These are phyloP conservation scores for Aciculoconidium aculeatum DNA, from an alignment of 805 yeast genomes.

Conservation along the genomic window DNA sequence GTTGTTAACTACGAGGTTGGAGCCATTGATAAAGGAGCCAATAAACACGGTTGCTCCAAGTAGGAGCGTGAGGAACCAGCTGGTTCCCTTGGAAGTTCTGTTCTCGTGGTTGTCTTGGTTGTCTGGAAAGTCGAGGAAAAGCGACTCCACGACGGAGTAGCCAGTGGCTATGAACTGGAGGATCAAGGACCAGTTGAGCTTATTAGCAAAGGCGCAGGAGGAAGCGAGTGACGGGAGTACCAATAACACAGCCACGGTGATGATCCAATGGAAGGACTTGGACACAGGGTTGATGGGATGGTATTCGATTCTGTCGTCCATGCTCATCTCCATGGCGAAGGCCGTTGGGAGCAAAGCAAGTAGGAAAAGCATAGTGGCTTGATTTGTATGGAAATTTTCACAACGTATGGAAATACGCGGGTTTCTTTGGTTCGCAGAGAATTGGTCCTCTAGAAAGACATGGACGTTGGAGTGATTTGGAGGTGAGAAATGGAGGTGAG, in stretches of 20 bases:
- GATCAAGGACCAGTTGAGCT: slow-evolving; percentile 37
- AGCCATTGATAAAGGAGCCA: slow-evolving; percentile 53
- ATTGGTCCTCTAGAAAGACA: neutral
- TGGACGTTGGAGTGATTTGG: too few relatives aligned
- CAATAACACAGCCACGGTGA: slow-evolving; percentile 41
- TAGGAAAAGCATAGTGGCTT: neutral
- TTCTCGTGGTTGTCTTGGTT: slow-evolving; percentile 57
- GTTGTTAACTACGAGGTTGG: slow-evolving; percentile 34
- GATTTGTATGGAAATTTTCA: too few relatives aligned
- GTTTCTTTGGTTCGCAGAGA: too few relatives aligned
- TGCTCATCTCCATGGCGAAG: slow-evolving; percentile 15
- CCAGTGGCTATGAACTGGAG: slow-evolving; percentile 42
- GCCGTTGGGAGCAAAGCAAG: slow-evolving; percentile 1
- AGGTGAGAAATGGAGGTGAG: too few relatives aligned
- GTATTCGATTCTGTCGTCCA: slow-evolving; percentile 29
- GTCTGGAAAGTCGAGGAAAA: slow-evolving; percentile 59
- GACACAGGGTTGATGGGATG: slow-evolving; percentile 44
- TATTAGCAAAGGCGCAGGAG: slow-evolving; percentile 49
- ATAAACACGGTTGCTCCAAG: slow-evolving; percentile 43
- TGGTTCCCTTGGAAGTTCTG: slow-evolving; percentile 59
- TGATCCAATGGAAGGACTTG: slow-evolving; percentile 62
- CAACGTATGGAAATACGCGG: too few relatives aligned
- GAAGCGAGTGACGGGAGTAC: slow-evolving; percentile 54
- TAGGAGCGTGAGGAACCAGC: slow-evolving; percentile 52
- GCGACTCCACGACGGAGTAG: slow-evolving; percentile 52